Evolutionary conservation across 164 flowering plant species (phyloP).

Genomic region (Nymphaea colorata): DNA sequence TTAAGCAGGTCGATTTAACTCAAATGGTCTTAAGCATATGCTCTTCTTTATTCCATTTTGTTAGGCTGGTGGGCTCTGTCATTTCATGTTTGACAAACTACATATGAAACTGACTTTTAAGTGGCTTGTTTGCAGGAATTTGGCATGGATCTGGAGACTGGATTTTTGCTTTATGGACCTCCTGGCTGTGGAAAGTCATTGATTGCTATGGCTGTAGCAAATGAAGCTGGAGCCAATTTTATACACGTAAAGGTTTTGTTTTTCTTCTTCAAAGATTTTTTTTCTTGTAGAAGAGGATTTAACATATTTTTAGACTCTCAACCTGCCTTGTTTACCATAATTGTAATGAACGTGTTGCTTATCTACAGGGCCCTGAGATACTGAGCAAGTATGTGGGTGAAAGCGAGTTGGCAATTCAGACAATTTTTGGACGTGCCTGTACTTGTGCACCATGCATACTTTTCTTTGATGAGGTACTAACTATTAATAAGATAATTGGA

Average conservation of each 20-base stretch:
- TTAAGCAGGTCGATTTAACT: no score
- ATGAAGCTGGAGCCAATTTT: slow-evolving; percentile 95
- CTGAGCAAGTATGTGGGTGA: slow-evolving; percentile 94
- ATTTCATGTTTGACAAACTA: no score
- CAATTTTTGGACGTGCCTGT: slow-evolving; percentile 80
- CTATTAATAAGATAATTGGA: no score
- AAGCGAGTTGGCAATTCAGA: slow-evolving; percentile 80
- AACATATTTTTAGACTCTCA: no score
- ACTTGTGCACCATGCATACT: slow-evolving; percentile 85
- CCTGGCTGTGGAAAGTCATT: slow-evolving; percentile 98
- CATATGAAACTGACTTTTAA: neutral
- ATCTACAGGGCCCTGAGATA: slow-evolving; percentile 80
- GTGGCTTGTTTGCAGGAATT: slow-evolving; percentile 31
- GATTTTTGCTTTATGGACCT: slow-evolving; percentile 93
- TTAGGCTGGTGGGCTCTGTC: no score
- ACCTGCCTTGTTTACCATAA: no score
- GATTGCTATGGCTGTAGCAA: slow-evolving; percentile 95
- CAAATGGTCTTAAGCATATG: no score
- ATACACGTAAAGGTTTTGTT: slow-evolving; percentile 77
- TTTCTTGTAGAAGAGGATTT: no score
- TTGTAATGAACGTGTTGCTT: neutral
- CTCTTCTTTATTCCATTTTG: no score
- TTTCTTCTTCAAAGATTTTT: neutral
- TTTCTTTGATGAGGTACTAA: slow-evolving; percentile 89
- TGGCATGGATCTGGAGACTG: slow-evolving; percentile 66